A percentile compares a stretch with the other conserved stretches of the same genome.
Evolutionary conservation across 495 filamentous ascomycete species (phyloP).

Genomic region (Hypoxylon fuscum): DNA sequence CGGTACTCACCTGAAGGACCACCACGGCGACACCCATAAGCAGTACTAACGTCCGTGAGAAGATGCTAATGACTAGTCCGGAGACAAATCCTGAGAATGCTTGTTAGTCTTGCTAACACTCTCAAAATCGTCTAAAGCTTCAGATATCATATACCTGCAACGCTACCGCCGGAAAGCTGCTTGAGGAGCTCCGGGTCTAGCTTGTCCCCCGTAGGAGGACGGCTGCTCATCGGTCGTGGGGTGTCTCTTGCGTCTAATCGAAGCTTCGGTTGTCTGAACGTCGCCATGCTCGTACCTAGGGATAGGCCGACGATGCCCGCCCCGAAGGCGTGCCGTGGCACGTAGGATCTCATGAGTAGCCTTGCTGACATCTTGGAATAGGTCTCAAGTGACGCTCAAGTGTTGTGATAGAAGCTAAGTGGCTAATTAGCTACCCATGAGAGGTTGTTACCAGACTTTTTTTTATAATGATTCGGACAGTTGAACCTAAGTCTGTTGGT

Average conservation of each 20-base stretch:
- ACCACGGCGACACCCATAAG: conserved; percentile 76
- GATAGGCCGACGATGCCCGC: conserved; percentile 37
- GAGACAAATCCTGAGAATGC: conserved; percentile 65
- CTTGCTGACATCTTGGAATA: conserved; percentile 25
- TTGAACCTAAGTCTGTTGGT: neutral
- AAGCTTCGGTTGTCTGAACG: conserved; percentile 28
- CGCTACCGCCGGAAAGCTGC: conserved; percentile 75
- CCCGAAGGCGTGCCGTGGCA: conserved; percentile 27
- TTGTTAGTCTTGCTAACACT: neutral
- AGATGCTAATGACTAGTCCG: conserved; percentile 75
- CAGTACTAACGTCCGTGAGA: conserved; percentile 77
- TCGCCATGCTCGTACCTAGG: conserved; percentile 37
- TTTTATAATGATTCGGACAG: neutral
- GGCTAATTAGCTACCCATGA: too few species aligned
- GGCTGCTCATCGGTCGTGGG: conserved; percentile 22
- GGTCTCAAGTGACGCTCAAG: too few species aligned
- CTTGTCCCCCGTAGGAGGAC: conserved; percentile 42
- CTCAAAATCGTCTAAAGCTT: neutral
- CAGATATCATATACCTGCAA: conserved; percentile 59
- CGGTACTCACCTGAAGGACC: conserved; percentile 69
- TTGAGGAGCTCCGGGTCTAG: conserved; percentile 64
- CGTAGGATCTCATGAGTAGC: conserved; percentile 19
- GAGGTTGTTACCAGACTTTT: too few species aligned
- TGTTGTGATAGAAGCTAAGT: too few species aligned
- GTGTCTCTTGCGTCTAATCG: conserved; percentile 28